Evolutionary conservation across 2,329 filamentous ascomycete genomes (phyloP), one percentile per base, ranked within the genome.

Genomic region (Pleomassaria siparia): DNA sequence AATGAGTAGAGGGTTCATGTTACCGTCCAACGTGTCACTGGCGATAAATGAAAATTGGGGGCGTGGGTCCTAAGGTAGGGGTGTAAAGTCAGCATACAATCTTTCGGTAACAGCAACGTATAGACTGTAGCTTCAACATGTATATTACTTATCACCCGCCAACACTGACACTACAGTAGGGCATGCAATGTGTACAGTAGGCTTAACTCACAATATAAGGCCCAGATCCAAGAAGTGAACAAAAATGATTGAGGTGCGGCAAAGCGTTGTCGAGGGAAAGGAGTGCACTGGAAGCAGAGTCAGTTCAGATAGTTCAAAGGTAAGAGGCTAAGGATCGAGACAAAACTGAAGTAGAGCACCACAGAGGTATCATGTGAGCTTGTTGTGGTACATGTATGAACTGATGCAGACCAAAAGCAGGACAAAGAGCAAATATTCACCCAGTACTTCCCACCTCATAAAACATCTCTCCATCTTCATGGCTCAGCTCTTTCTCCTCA

Each of bases 161-260:
- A n/a, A n/a, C n/a, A n/a, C n/a, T n/a, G n/a, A n/a, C n/a, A n/a
- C n/a, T n/a, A n/a, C n/a, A n/a, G n/a, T n/a, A n/a, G n/a, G n/a
- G n/a, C n/a, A n/a, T n/a, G n/a, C n/a, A n/a, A n/a, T n/a, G n/a
- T n/a, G n/a, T n/a, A n/a, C n/a, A n/a, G n/a, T n/a, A n/a, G n/a
- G n/a, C n/a, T n/a, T n/a, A n/a, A n/a, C n/a, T n/a, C n/a, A n/a
- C n/a, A 6, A 85, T 76, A 60, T 84, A 89, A 21, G 81, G 79
- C 1, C 74, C 74, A 0, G 73, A 72, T 0, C 81, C 77, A 0
- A 91, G 66, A 0, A 79, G 77, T 0, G 76, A 74, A 67, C 91
- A 96, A 58, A 96, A 95, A 67, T 95, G 89, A 39, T 88, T 77
- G 1, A 97, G 77, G 66, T 94, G 90, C n/a, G 77, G 70, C 40